Base-by-base conservation (phyloP, 495 filamentous ascomycete species). In the Penicillium crystallinum region DNA sequence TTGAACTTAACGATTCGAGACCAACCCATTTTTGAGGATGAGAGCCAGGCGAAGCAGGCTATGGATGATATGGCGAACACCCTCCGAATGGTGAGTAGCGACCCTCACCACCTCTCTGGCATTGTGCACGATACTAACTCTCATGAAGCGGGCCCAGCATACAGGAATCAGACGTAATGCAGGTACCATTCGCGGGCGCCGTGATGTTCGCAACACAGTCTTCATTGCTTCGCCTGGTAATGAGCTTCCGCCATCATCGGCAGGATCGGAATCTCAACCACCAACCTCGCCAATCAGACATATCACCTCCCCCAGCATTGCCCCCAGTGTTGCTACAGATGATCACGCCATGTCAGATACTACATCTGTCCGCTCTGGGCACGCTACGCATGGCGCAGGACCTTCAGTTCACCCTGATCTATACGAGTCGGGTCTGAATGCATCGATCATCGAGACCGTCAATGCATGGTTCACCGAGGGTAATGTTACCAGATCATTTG, bases 1-100 rank as follows among this genome's bases (percentile, higher is more conserved):
- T 88, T 96, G 71, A 97, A 93, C 65, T 73, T 99, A 22, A 93
- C 86, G 53, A 99, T 99, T 55, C 80, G 89, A 54, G 91, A 90
- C 56, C 88, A 95, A 52, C 92, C 95, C 1, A 95, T 99, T 49
- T 84, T 84, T 18, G 93, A 98, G 69, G 93, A 97, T 64, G 89
- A 92, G 57, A 83, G 77, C 48, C 90, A 95, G 65, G 89, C 89
- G 2, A 84, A 93, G 67, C 86, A 88, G 37, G 93, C 95, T 1
- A 76, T 97, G 62, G 88, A 91, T 38, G 91, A 87, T 56, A 90
- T 96, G 60, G 90, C 92, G n/a, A 91, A 88, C 61, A 89, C 89
- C 10, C 73, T 99, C 21, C 77, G 85, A 59, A 67, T 83, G 57
- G 84, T 87, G 70, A 63, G 77, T 74, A 18, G 11, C 10, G 22